Evolutionary conservation across 2,329 filamentous ascomycete species (phyloP), one percentile per base, ranked within the genome.

Genomic region (Exophiala alcalophila): DNA sequence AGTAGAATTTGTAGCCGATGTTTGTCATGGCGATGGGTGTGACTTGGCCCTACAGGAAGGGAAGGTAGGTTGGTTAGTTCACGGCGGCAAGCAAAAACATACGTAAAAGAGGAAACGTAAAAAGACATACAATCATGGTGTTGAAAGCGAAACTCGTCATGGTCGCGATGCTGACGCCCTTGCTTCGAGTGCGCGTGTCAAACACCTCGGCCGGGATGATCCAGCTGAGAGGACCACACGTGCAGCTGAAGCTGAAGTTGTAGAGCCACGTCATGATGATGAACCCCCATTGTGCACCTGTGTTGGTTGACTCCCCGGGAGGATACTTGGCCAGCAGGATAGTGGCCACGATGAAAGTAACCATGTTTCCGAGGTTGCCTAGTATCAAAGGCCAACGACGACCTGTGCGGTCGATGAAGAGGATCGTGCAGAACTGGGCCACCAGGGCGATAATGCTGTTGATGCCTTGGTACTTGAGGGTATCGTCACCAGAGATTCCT

Each of bases 191-290:
- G 49, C 81, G 77, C 2, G 82, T 89, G 63, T 89, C 84, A 65
- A 89, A 89, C 27, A 87, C 83, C 59, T 87, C 83, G 35, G 83
- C 37, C 20, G 63, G 65, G 23, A 72, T 69, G 40, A 77, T 76
- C 73, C 74, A 79, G 14, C 75, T 72, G 1, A 88, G 65, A 0
- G 84, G 83, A 15, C 84, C 84, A 46, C 81, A 85, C 2, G 82
- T 83, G 23, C 75, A 74, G 3, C 75, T 82, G 71, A 87, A 89
- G 28, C 74, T 82, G 67, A 88, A 84, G 65, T 90, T 89, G 72
- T 86, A 90, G 1, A 86, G 61, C 85, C 85, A 90, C 1, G 84
- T 90, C 55, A 80, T 75, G 42, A 77, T 71, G 49, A 90, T 90
- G 64, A 90, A 91, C 1, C 78, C 83, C 81, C 83, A 86, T 5